Percentiles rank a stretch among this genome's conserved stretches.
phyloP scores from a whole-genome alignment of 257 asterid genomes.

The Agastache rugosa region DNA sequence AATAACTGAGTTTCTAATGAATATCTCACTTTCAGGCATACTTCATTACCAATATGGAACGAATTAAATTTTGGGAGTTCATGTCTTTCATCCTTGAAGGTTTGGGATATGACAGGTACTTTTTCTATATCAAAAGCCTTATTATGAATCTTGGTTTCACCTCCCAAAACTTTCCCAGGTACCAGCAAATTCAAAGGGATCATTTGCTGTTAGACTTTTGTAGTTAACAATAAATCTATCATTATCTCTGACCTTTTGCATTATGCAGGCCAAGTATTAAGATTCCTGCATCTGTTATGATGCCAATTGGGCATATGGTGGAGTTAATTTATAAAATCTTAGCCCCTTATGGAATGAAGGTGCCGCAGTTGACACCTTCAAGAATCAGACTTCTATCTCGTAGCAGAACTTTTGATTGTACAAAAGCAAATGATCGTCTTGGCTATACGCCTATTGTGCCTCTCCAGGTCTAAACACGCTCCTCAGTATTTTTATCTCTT shows the following conservation, averaged over 20 bases:
- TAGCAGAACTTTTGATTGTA: conserved; percentile 70
- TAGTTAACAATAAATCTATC: conserved; percentile 28
- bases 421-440: conserved; percentile 70
- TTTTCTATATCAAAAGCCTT: conserved; percentile 28
- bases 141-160: background rate
- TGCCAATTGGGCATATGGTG: conserved; percentile 81
- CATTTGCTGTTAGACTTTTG: conserved; percentile 6
- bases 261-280: conserved; percentile 80
- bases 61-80: conserved; percentile 78
- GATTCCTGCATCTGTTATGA: conserved; percentile 66
- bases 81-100: conserved; percentile 71
- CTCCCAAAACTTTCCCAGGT: background rate
- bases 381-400: conserved; percentile 79
- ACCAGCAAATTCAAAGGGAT: conserved; percentile 11
- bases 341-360: conserved; percentile 83
- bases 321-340: conserved; percentile 66
- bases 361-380: conserved; percentile 87
- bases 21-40: conserved; percentile 63
- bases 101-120: conserved; percentile 78
- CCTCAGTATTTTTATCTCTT: conserved; percentile 27
- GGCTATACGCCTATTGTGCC: conserved; percentile 79
- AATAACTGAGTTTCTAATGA: conserved; percentile 25
- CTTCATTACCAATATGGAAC: conserved; percentile 73
- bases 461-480: conserved; percentile 57
- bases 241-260: conserved; percentile 56